Conservation (phyloP, 345 rosid species). For the Zanthoxylum bungeanum region DNA sequence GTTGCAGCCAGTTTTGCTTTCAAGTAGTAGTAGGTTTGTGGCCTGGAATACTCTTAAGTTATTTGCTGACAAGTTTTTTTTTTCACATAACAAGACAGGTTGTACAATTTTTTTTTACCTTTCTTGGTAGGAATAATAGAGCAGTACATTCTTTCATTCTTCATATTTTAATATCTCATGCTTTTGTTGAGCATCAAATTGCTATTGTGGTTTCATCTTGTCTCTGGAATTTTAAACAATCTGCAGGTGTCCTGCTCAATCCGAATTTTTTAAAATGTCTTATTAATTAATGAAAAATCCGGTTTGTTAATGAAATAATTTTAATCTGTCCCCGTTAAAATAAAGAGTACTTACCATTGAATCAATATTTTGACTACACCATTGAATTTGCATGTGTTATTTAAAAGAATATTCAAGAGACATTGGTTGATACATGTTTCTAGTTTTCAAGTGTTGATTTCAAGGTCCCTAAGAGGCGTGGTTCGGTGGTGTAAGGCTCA, state of each 20-base stretch:
- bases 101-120: constrained; percentile 16
- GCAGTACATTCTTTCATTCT: constrained; percentile 30
- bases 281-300: no score
- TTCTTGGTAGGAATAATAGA: constrained; percentile 28
- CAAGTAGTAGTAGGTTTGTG: neutral
- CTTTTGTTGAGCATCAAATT: neutral
- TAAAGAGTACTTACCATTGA: no score
- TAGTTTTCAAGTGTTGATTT: neutral
- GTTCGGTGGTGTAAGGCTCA: no score
- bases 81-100: constrained; percentile 8
- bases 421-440: neutral
- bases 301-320: no score
- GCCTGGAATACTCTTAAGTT: constrained; percentile 11
- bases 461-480: no score
- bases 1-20: constrained; percentile 19
- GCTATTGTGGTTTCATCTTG: neutral
- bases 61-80: neutral
- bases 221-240: no score
- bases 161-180: no score
- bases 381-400: neutral
- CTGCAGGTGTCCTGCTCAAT: no score
- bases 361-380: no score
- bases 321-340: no score
- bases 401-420: no score
- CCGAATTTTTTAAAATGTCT: no score